Evolutionary conservation across 2,329 filamentous ascomycete genomes (phyloP).

Genomic region (Dactylellina sp.): DNA sequence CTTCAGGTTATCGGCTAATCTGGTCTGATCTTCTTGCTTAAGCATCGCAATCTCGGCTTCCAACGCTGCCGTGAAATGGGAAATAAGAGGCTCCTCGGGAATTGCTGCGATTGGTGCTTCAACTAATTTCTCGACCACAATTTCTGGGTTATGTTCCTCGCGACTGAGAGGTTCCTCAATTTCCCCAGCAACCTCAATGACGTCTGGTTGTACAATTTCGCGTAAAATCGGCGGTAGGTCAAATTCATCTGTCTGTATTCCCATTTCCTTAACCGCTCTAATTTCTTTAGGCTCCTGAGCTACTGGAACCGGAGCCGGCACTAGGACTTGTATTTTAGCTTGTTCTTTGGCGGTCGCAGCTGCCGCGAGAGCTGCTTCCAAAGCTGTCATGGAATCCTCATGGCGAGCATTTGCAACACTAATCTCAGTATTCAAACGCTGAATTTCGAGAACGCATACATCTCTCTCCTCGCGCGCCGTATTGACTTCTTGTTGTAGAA

Average conservation of each 20-base stretch:
- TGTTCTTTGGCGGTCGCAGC: slow-evolving; percentile 26
- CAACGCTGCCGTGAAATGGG: slow-evolving; percentile 41
- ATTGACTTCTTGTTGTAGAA: slow-evolving; percentile 52
- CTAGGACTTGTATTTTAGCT: neutral
- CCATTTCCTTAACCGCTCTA: slow-evolving; percentile 48
- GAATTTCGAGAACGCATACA: slow-evolving; percentile 48
- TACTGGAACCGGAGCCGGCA: neutral
- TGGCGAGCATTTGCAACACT: slow-evolving; percentile 49
- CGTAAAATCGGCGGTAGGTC: slow-evolving; percentile 3
- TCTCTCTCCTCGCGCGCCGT: slow-evolving; percentile 45
- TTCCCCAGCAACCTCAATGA: slow-evolving; percentile 4
- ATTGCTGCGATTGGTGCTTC: slow-evolving; percentile 4
- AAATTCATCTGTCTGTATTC: slow-evolving; percentile 43
- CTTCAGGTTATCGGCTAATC: slow-evolving; percentile 45
- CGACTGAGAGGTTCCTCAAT: neutral
- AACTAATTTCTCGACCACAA: neutral
- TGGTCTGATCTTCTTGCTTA: slow-evolving; percentile 40
- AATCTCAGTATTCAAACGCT: slow-evolving; percentile 41
- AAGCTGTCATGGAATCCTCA: slow-evolving; percentile 38
- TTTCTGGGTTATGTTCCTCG: neutral
- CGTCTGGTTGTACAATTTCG: neutral
- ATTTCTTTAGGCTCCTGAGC: neutral
- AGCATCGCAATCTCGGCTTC: slow-evolving; percentile 45
- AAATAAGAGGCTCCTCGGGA: slow-evolving; percentile 10
- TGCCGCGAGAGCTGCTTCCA: slow-evolving; percentile 38